Evolutionary conservation across 352 stramenopile genomes (phyloP), one percentile per base, ranked within the genome.

Genomic region (Globisporangium apiculatum): DNA sequence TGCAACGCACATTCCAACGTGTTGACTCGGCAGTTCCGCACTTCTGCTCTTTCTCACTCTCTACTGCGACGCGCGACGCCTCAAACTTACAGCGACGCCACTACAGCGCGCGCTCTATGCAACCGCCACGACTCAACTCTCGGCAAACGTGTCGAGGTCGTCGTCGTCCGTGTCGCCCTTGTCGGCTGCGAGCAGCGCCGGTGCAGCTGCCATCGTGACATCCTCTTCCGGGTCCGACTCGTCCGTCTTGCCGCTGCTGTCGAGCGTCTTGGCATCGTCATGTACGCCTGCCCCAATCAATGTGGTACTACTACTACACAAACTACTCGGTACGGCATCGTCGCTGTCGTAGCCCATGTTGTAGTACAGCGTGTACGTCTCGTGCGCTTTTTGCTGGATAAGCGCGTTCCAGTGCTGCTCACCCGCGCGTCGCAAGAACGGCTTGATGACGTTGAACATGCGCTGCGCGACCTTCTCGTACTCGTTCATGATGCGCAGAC

Each of bases 281-380:
- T 43, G 7, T 8, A 8, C 40, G 11, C 40, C 11, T 12, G 7
- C 40, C 0, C 40, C 40, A 43, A 8, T 43, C 40, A 8, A 1
- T 43, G 7, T 12, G 11, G 11, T 12, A 43, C 40, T 43, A 8
- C 7, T 11, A 43, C 40, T 43, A 43, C 7, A 12, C 40, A 43
- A 8, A 12, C 40, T 43, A 43, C 40, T 43, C 7, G 7, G 7
- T 8, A 43, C 40, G 11, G 40, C 58, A 37, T 88, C 79, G 56
- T 89, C 84, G 18, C 65, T 88, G 64, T 92, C 84, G 71, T 94
- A 94, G 24, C 84, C 84, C 84, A 94, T 94, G 66, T 94, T 94
- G 76, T 94, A 94, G 55, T 94, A 94, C 59, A 90, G 75, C 50
- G 81, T 91, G 62, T 94, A 94, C 54, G 84, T 90, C 60, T 91